Evolutionary conservation across 371 early-diverging fungal species (phyloP), one percentile per base, ranked within the genome.

Genomic region (Sporodiniella umbellata): DNA sequence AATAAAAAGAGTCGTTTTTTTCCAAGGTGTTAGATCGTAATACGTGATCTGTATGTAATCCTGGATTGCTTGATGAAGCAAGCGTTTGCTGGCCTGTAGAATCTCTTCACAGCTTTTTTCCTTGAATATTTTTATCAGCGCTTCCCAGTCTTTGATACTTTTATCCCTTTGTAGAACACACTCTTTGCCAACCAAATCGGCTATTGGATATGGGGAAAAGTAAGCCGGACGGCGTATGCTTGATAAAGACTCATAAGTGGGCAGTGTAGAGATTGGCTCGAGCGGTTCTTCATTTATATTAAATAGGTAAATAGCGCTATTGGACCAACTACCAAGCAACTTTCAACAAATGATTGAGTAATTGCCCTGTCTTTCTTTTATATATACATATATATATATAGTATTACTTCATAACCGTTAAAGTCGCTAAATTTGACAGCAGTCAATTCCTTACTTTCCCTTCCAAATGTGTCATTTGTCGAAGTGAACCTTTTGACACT

Each of bases 261-360:
- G 21, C 21, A 8, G 10, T 19, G 21, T 40, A 21, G 21, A 17
- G 12, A 51, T 7, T 35, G 45, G 21, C 17, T 51, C 51, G 7
- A 53, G 25, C 19, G 62, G 62, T 2, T 65, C 53, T 24, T 72
- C 72, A 24, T 77, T 60, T 11, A 83, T 73, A 44, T 86, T 73
- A 55, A 88, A 86, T 24, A 87, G 43, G 42, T 81, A 85, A 7
- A 85, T 66, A 23, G 58, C 57, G 42, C 78, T 76, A 0, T 68
- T 64, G 45, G 74, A 69, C 85, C 87, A 87, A 44, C 81, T 85
- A 7, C 82, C 86, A 33, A 88, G 42, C 5, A 87, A 45, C 63
- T 82, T 64, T 28, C 54, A 42, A n/a, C n/a, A n/a, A n/a, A n/a
- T n/a, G n/a, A n/a, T n/a, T n/a, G n/a, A n/a, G 21, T 2, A 35